Percentiles rank a stretch among this genome's conserved stretches.
Conservation (phyloP, 163 green algal species). For the Scenedesmus sp. region DNA sequence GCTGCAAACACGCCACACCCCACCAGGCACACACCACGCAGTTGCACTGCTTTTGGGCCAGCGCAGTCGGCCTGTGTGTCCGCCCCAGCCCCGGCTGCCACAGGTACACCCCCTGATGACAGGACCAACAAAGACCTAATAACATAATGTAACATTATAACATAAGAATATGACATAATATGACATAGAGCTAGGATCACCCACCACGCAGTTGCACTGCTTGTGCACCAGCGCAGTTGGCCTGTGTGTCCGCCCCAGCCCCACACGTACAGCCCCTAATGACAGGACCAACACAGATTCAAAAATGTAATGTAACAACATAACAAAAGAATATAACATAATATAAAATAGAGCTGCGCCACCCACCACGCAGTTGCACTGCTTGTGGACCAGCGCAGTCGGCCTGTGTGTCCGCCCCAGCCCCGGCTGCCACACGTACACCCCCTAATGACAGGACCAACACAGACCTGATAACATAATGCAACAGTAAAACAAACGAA, state of each 20-base stretch:
- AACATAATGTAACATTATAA: too few species aligned
- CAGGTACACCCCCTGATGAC: slow-evolving; percentile 54
- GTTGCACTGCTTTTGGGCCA: not conserved
- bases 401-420: not conserved
- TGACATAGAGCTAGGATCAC: not conserved
- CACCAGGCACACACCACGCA: too few species aligned
- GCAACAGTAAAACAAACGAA: too few species aligned
- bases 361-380: not conserved
- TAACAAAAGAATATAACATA: too few species aligned
- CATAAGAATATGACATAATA: too few species aligned
- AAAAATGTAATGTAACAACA: not conserved
- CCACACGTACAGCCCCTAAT: slow-evolving; percentile 61
- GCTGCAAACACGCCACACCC: too few species aligned
- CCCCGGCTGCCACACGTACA: slow-evolving; percentile 68
- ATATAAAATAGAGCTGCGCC: too few species aligned
- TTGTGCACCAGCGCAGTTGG: not conserved
- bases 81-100: slow-evolving; percentile 57
- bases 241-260: not conserved
- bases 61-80: not conserved
- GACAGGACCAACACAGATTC: too few species aligned
- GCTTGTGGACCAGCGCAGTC: not conserved
- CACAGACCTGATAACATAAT: too few species aligned
- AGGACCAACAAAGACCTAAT: too few species aligned
- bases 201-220: not conserved
- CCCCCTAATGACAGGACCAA: not conserved